Evolutionary conservation across 768 basidiomycete genomes (phyloP), one percentile per base, ranked within the genome.

Genomic region (Auriculariales sp.): DNA sequence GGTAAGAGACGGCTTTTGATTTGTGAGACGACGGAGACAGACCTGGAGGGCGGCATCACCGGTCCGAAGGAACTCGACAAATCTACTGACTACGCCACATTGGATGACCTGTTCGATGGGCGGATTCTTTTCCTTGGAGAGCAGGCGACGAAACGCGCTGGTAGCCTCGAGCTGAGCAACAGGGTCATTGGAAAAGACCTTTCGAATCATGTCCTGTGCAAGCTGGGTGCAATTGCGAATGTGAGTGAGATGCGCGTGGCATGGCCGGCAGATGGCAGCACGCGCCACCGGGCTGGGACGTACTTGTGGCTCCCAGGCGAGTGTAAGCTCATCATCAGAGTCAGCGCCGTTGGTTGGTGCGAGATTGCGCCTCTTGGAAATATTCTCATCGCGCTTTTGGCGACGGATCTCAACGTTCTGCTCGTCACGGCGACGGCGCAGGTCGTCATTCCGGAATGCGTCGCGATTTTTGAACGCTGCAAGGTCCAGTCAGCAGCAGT

Each of bases 61-160:
- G 32, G 68, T 74, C 57, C 77, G 74, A 56, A 99, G 70, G 68
- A 99, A 98, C 65, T 95, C 82, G 42, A 99, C 95, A 58, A 99
- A 98, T 52, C 94, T 87, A 53, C 91, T 86, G 32, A 99, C 90
- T 33, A 99, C 95, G 51, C 90, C 87, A 66, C 92, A 95, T 58
- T 92, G 89, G 64, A 94, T 51, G 39, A 44, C 39, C 64, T 82
- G 81, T 65, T 99, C 95, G 63, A 99, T 99, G 19, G 94, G 95
- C 45, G 95, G 95, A 64, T 97, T 99, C 73, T 93, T 94, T 71
- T 99, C 95, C 71, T 99, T 99, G 57, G 93, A 97, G 55, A 99
- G 78, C 34, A 99, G 76, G 69, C 97, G 98, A 60, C 95, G 83
- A 75, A 98, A 98, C 22, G 22, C 94, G 49, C 35, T 45, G 51